Conservation (phyloP, 371 early-diverging fungal species). For the Aphelidium insulamus region DNA sequence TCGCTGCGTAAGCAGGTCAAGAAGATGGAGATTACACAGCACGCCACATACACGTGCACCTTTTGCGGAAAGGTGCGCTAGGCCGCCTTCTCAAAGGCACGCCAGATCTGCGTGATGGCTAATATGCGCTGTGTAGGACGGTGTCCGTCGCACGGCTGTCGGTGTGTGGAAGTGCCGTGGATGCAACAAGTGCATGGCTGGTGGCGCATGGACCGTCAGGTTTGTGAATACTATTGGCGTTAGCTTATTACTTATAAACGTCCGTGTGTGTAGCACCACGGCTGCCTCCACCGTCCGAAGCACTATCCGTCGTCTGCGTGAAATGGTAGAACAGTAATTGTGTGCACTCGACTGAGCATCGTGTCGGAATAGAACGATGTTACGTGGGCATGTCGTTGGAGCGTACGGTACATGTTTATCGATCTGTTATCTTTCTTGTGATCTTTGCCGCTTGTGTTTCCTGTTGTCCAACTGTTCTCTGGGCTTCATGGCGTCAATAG, state of each 20-base stretch:
- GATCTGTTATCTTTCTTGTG: too few relatives aligned
- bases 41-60: conserved; percentile 96
- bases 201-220: conserved; percentile 96
- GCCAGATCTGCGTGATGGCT: neutral
- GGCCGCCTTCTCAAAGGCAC: neutral
- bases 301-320: conserved; percentile 93
- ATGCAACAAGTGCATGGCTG: conserved; percentile 91
- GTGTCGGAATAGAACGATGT: too few relatives aligned
- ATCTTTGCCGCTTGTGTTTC: too few relatives aligned
- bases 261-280: conserved; percentile 34
- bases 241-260: neutral
- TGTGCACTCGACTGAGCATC: too few relatives aligned
- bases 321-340: conserved; percentile 81
- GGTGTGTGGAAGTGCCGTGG: conserved; percentile 99
- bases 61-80: conserved; percentile 88
- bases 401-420: too few relatives aligned
- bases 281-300: conserved; percentile 78
- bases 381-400: too few relatives aligned
- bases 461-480: too few relatives aligned
- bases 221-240: conserved; percentile 10
- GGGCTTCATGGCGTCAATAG: too few relatives aligned
- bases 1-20: conserved; percentile 98
- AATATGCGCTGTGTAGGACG: conserved; percentile 27
- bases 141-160: conserved; percentile 90
- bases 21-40: conserved; percentile 99